Conservation (phyloP, 352 stramenopile genomes). For the Phytophthora megakarya region DNA sequence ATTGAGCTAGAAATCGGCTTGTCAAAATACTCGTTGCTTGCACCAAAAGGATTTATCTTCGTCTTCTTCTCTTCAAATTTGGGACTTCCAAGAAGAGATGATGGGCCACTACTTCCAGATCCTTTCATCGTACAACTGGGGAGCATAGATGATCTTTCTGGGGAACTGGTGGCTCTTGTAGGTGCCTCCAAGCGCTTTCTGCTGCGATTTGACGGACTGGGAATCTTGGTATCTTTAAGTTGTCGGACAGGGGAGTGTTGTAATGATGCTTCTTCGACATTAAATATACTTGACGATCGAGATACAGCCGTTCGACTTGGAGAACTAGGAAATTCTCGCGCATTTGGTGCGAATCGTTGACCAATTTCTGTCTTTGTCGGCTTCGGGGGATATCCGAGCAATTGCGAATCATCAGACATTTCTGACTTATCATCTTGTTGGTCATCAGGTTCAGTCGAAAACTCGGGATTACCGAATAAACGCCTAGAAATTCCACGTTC, state of each 20-base stretch:
- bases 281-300: slow-evolving; percentile 9
- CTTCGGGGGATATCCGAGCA: slow-evolving; percentile 14
- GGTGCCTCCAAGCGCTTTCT: slow-evolving; percentile 18
- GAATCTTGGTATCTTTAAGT: slow-evolving; percentile 26
- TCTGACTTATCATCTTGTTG: slow-evolving; percentile 4
- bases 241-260: slow-evolving; percentile 13
- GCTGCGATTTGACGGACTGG: slow-evolving; percentile 18
- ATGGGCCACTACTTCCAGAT: slow-evolving; percentile 17
- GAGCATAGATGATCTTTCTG: slow-evolving; percentile 14
- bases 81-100: slow-evolving; percentile 4
- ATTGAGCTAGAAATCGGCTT: slow-evolving; percentile 40
- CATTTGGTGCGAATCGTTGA: background rate
- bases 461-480: slow-evolving; percentile 18
- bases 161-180: slow-evolving; percentile 10
- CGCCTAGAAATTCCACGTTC: slow-evolving; percentile 10
- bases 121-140: slow-evolving; percentile 29
- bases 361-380: background rate
- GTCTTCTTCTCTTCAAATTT: slow-evolving; percentile 19
- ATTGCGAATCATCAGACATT: slow-evolving; percentile 34
- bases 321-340: background rate
- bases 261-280: slow-evolving; percentile 13
- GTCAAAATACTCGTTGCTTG: slow-evolving; percentile 46
- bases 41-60: slow-evolving; percentile 26
- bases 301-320: background rate
- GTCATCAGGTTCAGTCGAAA: slow-evolving; percentile 5